Evolutionary conservation across 805 yeast species (phyloP).

Genomic region (Brettanomyces nanus): DNA sequence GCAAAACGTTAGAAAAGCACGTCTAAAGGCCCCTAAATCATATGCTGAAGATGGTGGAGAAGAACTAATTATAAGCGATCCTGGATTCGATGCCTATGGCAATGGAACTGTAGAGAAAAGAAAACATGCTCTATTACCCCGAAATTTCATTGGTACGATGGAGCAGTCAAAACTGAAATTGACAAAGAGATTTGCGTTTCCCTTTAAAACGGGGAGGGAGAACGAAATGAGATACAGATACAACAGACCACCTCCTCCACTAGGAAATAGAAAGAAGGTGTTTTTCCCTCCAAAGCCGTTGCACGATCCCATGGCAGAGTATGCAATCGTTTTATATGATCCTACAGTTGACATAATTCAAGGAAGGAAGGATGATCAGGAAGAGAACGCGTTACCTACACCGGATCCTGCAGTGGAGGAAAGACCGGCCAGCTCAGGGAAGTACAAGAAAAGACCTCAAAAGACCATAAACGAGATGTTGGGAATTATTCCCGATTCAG

Average conservation of each 20-base stretch:
- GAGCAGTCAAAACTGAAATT: conserved; percentile 33
- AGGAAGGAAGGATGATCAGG: conserved; percentile 23
- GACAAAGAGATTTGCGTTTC: conserved; percentile 49
- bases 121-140: conserved; percentile 55
- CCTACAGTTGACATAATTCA: conserved; percentile 73
- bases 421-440: conserved; percentile 17
- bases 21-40: conserved; percentile 29
- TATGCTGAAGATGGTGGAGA: conserved; percentile 32
- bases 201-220: conserved; percentile 38
- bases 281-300: conserved; percentile 79
- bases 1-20: conserved; percentile 17
- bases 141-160: conserved; percentile 38
- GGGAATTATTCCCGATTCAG: conserved; percentile 55
- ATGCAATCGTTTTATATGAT: conserved; percentile 90
- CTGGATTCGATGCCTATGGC: conserved; percentile 17
- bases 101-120: conserved; percentile 22
- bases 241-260: conserved; percentile 60
- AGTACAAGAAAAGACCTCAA: conserved; percentile 35
- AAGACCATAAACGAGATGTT: conserved; percentile 72
- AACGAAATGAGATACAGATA: conserved; percentile 21
- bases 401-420: conserved; percentile 2
- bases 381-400: conserved; percentile 15
- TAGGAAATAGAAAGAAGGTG: conserved; percentile 71
- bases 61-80: conserved; percentile 19
- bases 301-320: conserved; percentile 91